Conservation (phyloP, 306 rosid genomes). For the Mimosa pudica region DNA sequence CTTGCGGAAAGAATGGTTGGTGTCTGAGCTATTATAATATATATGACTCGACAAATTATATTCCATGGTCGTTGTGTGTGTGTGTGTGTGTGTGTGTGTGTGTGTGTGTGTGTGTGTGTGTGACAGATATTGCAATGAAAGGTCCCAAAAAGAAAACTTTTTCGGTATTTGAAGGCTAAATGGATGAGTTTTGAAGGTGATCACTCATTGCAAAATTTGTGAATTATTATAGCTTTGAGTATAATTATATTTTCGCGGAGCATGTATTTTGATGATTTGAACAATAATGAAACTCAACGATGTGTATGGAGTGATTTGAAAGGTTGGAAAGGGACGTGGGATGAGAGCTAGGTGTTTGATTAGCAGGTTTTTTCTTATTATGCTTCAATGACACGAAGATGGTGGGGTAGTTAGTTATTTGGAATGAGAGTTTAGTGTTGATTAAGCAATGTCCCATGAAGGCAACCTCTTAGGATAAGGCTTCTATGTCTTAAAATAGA, state of each 20-base stretch:
- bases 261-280: not conserved
- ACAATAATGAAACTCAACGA: not conserved
- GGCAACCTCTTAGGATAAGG: not conserved
- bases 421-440: slow-evolving; percentile 2
- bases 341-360: not conserved
- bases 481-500: not conserved
- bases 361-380: not conserved
- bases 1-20: too few species aligned
- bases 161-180: not conserved
- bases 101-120: too few species aligned
- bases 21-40: not conserved
- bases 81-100: too few species aligned
- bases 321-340: not conserved
- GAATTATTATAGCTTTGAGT: not conserved
- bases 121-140: not conserved
- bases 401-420: not conserved
- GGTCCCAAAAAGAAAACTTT: not conserved
- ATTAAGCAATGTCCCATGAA: not conserved
- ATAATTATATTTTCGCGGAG: not conserved
- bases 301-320: not conserved
- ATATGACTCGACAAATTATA: too few species aligned
- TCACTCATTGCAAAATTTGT: not conserved
- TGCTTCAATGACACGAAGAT: not conserved
- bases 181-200: not conserved
- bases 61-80: too few species aligned